Evolutionary conservation across 306 rosid genomes (phyloP).

Genomic region (Trifolium pratense): DNA sequence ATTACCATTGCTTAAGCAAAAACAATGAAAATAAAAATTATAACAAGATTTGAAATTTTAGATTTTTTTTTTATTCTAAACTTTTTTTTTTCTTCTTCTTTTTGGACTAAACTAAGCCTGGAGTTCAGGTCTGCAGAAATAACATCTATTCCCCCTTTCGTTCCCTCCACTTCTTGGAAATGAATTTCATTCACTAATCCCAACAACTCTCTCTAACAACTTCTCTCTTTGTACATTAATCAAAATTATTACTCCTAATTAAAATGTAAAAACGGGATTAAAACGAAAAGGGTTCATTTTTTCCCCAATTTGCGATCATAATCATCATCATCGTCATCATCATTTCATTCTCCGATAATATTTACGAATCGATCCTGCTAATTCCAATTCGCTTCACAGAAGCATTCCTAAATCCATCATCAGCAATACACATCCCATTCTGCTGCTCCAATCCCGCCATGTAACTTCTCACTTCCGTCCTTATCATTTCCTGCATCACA

Average conservation of each 20-base stretch:
- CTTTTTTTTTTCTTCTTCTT: not conserved
- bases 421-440: slow-evolving; percentile 59
- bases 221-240: slow-evolving; percentile 67
- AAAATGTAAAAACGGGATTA: not conserved
- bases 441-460: slow-evolving; percentile 77
- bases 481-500: slow-evolving; percentile 98
- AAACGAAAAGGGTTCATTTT: slow-evolving; percentile 5
- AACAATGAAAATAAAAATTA: not conserved
- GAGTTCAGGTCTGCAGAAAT: slow-evolving; percentile 30
- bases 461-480: slow-evolving; percentile 82
- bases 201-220: slow-evolving; percentile 26
- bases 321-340: not conserved
- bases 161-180: slow-evolving; percentile 34
- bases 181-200: slow-evolving; percentile 27
- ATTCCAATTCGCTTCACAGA: slow-evolving; percentile 67
- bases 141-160: not conserved
- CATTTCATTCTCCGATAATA: not conserved
- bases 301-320: not conserved
- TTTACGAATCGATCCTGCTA: slow-evolving; percentile 61
- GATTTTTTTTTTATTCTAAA: not conserved
- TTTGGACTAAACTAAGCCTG: slow-evolving; percentile 12
- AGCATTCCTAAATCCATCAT: slow-evolving; percentile 68
- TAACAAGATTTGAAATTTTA: slow-evolving; percentile 14
- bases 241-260: slow-evolving; percentile 64
- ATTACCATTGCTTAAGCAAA: not conserved